These are phyloP conservation scores for Lachancea waltii DNA, from an alignment of 805 yeast species.

Conservation along the genomic window DNA sequence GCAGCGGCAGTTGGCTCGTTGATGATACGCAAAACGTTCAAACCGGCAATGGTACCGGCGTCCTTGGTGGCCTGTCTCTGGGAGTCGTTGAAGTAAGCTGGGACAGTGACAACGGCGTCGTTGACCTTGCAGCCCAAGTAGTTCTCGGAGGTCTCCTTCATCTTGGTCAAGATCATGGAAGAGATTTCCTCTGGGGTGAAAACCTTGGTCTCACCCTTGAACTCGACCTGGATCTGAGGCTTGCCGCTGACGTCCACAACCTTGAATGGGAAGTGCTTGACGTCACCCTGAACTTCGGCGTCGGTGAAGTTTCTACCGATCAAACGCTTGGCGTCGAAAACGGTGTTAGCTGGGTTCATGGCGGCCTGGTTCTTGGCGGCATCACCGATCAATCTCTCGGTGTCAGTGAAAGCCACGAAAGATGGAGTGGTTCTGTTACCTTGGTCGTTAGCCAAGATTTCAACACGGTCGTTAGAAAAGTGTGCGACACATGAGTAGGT, in stretches of 20 bases:
- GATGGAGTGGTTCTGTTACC: conserved; percentile 99
- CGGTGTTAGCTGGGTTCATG: conserved; percentile 89
- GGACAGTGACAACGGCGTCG: conserved; percentile 92
- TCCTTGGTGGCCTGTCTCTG: conserved; percentile 97
- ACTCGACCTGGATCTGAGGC: conserved; percentile 83
- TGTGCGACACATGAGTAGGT: conserved; percentile 97
- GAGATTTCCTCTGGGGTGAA: conserved; percentile 95
- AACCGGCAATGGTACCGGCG: conserved; percentile 92
- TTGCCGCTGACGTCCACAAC: conserved; percentile 73
- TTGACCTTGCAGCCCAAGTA: conserved; percentile 77
- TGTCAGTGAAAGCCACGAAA: conserved; percentile 91
- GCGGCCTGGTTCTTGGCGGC: conserved; percentile 99
- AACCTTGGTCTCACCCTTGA: conserved; percentile 76
- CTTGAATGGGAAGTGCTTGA: conserved; percentile 83
- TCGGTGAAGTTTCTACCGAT: conserved; percentile 64
- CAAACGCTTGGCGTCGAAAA: conserved; percentile 92
- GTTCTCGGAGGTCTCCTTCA: conserved; percentile 92
- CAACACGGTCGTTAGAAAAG: conserved; percentile 79
- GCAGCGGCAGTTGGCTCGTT: conserved; percentile 97
- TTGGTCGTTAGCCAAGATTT: conserved; percentile 94
- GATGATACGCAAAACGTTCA: conserved; percentile 87
- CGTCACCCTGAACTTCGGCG: conserved; percentile 49
- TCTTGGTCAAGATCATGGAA: conserved; percentile 84
- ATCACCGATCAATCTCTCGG: conserved; percentile 93
- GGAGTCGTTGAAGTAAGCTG: conserved; percentile 94